phyloP scores from a whole-genome alignment of 2,329 filamentous ascomycete species.

The Fusarium sublunatum region DNA sequence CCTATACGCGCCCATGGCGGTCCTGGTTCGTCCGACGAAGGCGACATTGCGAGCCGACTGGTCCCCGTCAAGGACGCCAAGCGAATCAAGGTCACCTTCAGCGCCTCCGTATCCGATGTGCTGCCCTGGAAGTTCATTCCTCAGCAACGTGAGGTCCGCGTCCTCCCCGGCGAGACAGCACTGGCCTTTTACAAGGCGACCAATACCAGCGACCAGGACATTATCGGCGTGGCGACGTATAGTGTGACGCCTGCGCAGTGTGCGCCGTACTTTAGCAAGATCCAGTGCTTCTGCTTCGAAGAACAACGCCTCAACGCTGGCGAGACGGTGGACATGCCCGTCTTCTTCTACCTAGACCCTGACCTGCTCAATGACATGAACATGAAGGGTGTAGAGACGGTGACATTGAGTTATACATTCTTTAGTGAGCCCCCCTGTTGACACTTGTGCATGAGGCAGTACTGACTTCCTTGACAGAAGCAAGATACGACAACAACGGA shows the following conservation, averaged over 20 bases:
- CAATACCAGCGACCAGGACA: conserved; percentile 89
- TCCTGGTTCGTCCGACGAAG: conserved; percentile 58
- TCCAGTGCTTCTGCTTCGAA: conserved; percentile 99
- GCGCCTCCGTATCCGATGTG: conserved; percentile 92
- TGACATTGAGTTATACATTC: conserved; percentile 97
- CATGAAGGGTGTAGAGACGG: conserved; percentile 94
- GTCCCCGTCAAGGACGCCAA: conserved; percentile 82
- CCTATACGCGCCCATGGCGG: conserved; percentile 81
- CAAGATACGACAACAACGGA: conserved; percentile 60
- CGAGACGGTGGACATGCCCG: conserved; percentile 99
- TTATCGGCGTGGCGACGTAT: conserved; percentile 98
- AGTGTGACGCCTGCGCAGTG: conserved; percentile 96
- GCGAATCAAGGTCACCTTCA: conserved; percentile 95
- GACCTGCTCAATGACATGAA: conserved; percentile 91
- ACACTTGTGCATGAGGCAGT: background rate
- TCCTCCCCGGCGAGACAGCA: conserved; percentile 95
- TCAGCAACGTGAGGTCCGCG: conserved; percentile 95
- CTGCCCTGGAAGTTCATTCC: conserved; percentile 97
- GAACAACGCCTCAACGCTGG: conserved; percentile 93
- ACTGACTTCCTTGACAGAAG: conserved; percentile 56
- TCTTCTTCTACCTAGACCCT: conserved; percentile 98
- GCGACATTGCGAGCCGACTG: conserved; percentile 79
- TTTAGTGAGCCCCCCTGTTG: conserved; percentile 78
- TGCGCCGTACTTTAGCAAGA: conserved; percentile 98
- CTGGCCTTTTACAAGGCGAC: conserved; percentile 98